Evolutionary conservation across 2,329 filamentous ascomycete species (phyloP).

Genomic region (Sporothrix pseudoabietina): DNA sequence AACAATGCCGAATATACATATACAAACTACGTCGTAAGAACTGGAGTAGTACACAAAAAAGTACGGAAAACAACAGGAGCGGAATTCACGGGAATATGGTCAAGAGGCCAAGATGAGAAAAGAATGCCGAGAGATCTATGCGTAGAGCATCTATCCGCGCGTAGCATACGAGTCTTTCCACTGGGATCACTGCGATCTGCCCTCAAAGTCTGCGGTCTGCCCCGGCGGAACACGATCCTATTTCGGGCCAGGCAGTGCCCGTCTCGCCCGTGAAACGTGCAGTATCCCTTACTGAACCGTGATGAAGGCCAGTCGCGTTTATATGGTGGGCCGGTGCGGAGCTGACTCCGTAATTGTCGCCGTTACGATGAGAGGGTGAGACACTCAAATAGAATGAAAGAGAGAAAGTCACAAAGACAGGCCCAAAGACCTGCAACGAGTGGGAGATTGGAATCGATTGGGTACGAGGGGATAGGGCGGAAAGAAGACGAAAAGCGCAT

Average conservation of each 20-base stretch:
- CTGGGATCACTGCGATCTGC: background rate
- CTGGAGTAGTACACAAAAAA: background rate
- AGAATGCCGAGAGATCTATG: conserved; percentile 19
- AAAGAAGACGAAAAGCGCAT: background rate
- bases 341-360: background rate
- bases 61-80: background rate
- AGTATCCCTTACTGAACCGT: background rate
- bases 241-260: background rate
- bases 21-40: no score
- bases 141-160: background rate
- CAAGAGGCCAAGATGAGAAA: background rate
- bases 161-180: background rate
- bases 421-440: background rate
- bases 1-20: background rate
- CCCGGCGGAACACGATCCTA: background rate
- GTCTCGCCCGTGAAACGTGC: conserved; percentile 8
- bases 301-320: background rate
- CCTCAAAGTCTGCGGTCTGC: background rate
- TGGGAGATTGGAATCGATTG: background rate
- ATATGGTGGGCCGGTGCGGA: conserved; percentile 15
- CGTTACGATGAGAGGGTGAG: conserved; percentile 7
- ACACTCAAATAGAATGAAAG: background rate
- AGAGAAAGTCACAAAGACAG: background rate
- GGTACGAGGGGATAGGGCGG: background rate
- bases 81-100: background rate